A percentile compares a stretch with the other conserved stretches of the same genome.
Conservation (phyloP, 352 stramenopile species). For the Globisporangium middletonii region DNA sequence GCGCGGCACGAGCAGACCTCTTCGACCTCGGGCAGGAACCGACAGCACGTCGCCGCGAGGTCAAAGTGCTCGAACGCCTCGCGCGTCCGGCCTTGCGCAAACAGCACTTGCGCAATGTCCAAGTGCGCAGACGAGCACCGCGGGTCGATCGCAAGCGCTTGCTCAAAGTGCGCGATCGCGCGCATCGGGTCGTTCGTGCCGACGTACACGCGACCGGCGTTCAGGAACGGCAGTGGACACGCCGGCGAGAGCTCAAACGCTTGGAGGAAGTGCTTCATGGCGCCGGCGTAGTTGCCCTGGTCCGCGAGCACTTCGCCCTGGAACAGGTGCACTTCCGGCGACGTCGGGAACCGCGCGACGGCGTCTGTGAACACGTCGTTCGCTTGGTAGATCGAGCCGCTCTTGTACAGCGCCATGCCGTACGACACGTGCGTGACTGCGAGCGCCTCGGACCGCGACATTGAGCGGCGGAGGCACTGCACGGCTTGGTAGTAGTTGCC, state of each 20-base stretch:
- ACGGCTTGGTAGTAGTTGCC: slow-evolving; percentile 70
- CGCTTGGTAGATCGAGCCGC: slow-evolving; percentile 72
- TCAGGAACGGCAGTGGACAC: slow-evolving; percentile 79
- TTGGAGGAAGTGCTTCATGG: slow-evolving; percentile 72
- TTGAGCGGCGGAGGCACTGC: slow-evolving; percentile 61
- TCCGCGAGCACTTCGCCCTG: slow-evolving; percentile 78
- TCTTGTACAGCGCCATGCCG: slow-evolving; percentile 85
- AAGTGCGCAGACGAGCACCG: slow-evolving; percentile 77
- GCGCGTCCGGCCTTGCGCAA: slow-evolving; percentile 64
- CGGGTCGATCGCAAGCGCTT: slow-evolving; percentile 69
- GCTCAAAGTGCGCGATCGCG: slow-evolving; percentile 76
- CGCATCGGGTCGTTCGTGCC: slow-evolving; percentile 76
- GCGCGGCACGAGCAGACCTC: slow-evolving; percentile 68
- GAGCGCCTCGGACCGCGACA: slow-evolving; percentile 70
- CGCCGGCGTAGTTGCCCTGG: slow-evolving; percentile 74
- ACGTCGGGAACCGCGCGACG: slow-evolving; percentile 53
- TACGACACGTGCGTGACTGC: slow-evolving; percentile 76
- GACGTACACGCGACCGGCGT: slow-evolving; percentile 77
- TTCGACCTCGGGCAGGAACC: slow-evolving; percentile 79
- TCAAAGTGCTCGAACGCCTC: slow-evolving; percentile 80
- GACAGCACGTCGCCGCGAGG: slow-evolving; percentile 56
- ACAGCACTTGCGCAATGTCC: slow-evolving; percentile 83
- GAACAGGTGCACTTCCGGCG: slow-evolving; percentile 75
- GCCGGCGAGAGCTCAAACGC: slow-evolving; percentile 67
- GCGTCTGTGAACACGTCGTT: slow-evolving; percentile 79